Evolutionary conservation across 2,329 filamentous ascomycete genomes (phyloP), one percentile per base, ranked within the genome.

Genomic region (Hirsutella thompsonii): DNA sequence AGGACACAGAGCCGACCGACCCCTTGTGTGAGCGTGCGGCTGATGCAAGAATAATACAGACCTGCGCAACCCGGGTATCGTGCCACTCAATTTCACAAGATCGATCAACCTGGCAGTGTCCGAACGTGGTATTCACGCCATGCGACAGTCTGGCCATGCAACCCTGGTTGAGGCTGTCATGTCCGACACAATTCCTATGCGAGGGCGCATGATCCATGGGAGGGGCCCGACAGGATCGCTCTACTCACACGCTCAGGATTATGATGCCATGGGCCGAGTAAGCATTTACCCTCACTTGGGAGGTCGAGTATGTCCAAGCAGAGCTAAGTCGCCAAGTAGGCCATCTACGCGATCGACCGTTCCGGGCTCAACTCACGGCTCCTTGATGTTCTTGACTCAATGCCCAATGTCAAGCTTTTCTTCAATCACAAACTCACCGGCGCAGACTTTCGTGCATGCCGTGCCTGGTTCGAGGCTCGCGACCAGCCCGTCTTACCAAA

Each of bases 61-160:
- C 66, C 79, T 96, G 38, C 80, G 92, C 33, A 80, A 93, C 57
- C 80, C 83, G 2, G 74, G 77, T 2, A 94, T 85, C 1, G 79
- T 80, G 23, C 89, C 90, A 3, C 70, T 96, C 46, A 95, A 95
- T 62, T 95, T 95, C 57, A 94, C 89, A 45, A 94, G 88, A 60
- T 96, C 92, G n/a, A 98, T 98, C 68, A 98, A 98, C 56, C 67
- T 98, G 42, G 90, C 92, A 19, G 70, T 98, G 1, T 96, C 92
- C 0, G 89, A 96, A 58, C 79, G 92, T 44, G 92, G 92, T 26
- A 89, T 96, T 58, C 84, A 92, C 59, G 85, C 90, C 19, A 81
- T 98, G 63, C 74, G 76, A 40, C 69, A 83, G 51, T 77, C 84
- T 2, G 75, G 77, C 20, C 73, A 79, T 26, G 64, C 76, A 3